phyloP scores from a whole-genome alignment of 305 asterid species.

The Fraxinus platypoda region DNA sequence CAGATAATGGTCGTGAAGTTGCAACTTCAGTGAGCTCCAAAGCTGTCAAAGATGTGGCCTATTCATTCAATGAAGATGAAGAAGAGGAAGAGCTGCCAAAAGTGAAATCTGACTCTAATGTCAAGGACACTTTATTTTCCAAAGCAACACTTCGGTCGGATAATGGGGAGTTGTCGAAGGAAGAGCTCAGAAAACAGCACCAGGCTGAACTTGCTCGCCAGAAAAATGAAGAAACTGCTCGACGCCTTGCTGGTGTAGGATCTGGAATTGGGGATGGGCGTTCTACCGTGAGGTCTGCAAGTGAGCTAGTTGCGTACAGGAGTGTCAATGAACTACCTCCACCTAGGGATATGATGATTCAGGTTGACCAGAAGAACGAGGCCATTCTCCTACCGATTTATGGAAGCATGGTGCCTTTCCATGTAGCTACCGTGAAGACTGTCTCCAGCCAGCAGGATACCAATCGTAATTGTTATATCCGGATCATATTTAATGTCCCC shows the following conservation, averaged over 20 bases:
- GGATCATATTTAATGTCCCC: constrained; percentile 72
- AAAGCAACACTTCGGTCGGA: constrained; percentile 72
- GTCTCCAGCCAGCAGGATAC: constrained; percentile 78
- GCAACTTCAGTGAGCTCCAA: constrained; percentile 51
- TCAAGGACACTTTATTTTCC: constrained; percentile 34
- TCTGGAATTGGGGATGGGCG: constrained; percentile 35
- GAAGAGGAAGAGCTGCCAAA: constrained; percentile 40
- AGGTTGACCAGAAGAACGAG: constrained; percentile 73
- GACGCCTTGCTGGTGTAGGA: constrained; percentile 64
- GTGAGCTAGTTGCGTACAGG: constrained; percentile 63
- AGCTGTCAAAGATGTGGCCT: constrained; percentile 48
- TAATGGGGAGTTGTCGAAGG: constrained; percentile 62
- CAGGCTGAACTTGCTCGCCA: constrained; percentile 72
- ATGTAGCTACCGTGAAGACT: constrained; percentile 65
- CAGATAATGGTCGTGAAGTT: constrained; percentile 41
- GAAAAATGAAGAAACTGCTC: constrained; percentile 68
- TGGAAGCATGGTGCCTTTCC: constrained; percentile 79
- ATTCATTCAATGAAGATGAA: constrained; percentile 56
- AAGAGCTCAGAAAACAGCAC: constrained; percentile 63
- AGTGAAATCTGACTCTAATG: constrained; percentile 29
- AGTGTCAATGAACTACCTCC: constrained; percentile 67
- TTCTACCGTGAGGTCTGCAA: constrained; percentile 35
- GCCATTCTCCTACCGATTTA: constrained; percentile 69
- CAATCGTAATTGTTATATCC: constrained; percentile 58
- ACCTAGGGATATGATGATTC: constrained; percentile 66